Evolutionary conservation across 768 basidiomycete species (phyloP).

Genomic region (Psilocybe cubensis): DNA sequence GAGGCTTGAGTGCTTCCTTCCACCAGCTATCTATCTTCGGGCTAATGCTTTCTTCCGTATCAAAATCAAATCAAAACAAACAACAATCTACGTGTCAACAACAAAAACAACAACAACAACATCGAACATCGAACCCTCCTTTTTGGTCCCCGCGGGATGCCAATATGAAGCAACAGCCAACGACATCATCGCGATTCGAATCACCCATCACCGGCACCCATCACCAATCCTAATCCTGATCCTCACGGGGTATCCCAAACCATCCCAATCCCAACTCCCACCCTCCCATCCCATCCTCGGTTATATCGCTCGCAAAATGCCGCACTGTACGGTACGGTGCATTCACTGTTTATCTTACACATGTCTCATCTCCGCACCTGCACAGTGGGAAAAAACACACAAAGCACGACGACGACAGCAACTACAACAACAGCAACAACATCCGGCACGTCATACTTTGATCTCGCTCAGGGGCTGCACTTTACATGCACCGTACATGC

Average conservation of each 20-base stretch:
- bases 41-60: conserved; percentile 6
- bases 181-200: conserved; percentile 14
- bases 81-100: conserved; percentile 11
- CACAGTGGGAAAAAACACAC: conserved; percentile 16
- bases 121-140: neutral
- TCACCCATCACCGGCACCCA: too few species aligned
- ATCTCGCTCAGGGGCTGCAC: too few species aligned
- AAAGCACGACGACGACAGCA: too few species aligned
- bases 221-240: too few species aligned
- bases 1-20: neutral
- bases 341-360: too few species aligned
- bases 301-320: conserved; percentile 4
- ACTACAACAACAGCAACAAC: too few species aligned
- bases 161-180: neutral
- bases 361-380: too few species aligned
- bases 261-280: too few species aligned
- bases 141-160: conserved; percentile 6
- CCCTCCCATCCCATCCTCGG: too few species aligned
- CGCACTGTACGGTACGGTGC: too few species aligned
- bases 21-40: neutral
- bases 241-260: conserved; percentile 20
- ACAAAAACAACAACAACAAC: too few species aligned
- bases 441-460: conserved; percentile 7
- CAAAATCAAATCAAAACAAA: conserved; percentile 13
- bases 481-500: too few species aligned